Base-by-base conservation (phyloP, 208 protist species). In the Trypanosomatidae sp. region DNA sequence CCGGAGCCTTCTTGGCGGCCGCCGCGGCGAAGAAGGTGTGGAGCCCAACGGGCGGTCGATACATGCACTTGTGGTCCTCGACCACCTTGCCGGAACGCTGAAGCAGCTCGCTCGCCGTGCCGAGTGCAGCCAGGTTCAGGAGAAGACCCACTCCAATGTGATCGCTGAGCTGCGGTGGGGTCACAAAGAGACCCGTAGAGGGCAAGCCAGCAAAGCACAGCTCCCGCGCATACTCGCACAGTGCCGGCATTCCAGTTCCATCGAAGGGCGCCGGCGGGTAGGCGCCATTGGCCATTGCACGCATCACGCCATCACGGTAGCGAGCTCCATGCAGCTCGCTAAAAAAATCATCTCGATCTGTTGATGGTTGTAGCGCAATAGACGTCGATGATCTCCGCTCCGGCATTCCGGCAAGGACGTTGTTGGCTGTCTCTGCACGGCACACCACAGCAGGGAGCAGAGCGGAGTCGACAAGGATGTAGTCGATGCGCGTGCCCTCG, bases 101-200 rank as follows among this genome's bases (percentile, higher is more conserved):
- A n/a, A 94, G 80, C 3, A 67, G 43, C 39, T 84, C 60, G 17
- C 44, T 46, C 2, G 46, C 13, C 22, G 25, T 55, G 10, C 68
- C 66, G 22, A 71, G 43, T 25, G 62, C 62, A 19, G 28, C 43
- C 25, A 80, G 68, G 25, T 82, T 41, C 47, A 93, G 82, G 36
- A 80, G 74, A 52, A 92, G 69, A 62, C 85, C 84, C 0, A 98
- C 90, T 8, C 90, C 92, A 66, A 92, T 88, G 80, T 98, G 94
- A 74, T 98, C 94, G 75, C 92, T 97, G 70, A 94, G 88, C 75
- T 98, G 90, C 15, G 94, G 94, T 6, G 92, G 90, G 0, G 94
- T 96, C 56, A 97, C 83, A 66, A 96, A 91, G 6, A 98, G 69
- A 0, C 94, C 94, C 0, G 92, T 95, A 13, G 89, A 87, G 22